Evolutionary conservation across 129 eudicot genomes (phyloP), one percentile per base, ranked within the genome.

Genomic region (Apium graveolens): DNA sequence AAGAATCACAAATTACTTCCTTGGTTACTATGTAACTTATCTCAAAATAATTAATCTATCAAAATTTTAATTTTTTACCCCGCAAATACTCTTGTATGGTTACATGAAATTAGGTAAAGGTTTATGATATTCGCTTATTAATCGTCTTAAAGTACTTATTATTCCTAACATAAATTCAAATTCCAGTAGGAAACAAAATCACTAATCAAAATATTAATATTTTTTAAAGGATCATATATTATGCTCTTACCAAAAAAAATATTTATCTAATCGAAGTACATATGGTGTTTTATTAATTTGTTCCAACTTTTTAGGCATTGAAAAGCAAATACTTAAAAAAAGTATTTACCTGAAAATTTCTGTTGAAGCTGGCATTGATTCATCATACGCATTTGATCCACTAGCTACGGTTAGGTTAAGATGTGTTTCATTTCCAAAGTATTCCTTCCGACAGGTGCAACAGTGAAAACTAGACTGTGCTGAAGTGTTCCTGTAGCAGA

Each of bases 341-440:
- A 63, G 16, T 32, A 17, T 42, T 18, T 80, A 94, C 98, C 98
- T 94, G 83, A 94, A 94, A 62, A 94, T 71, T 89, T 94, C 96
- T 55, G 98, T 90, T 37, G 96, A 89, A 80, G 84, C 91, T 5
- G 98, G 91, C 88, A 55, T 78, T 72, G 85, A 74, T 80, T 87
- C 96, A 55, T 87, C 92, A 79, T 88, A 90, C 44, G 74, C 88
- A 82, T 86, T 87, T 83, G 90, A 78, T 32, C 93, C 97, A 80
- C 96, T 86, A 31, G 88, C 80, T 70, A 90, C 79, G 70, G 98
- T 94, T 70, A 94, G 86, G 76, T 94, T 92, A 69, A 94, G 83
- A 82, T 91, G 84, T 57, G 90, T 85, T 77, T 85, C 90, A 27
- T 88, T 91, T 73, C 93, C 90, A 74, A 70, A 78, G 90, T 91